Percentiles rank a stretch among this genome's conserved stretches.
phyloP scores from a whole-genome alignment of 2,329 filamentous ascomycete species.

The Aspergillus nomiae region DNA sequence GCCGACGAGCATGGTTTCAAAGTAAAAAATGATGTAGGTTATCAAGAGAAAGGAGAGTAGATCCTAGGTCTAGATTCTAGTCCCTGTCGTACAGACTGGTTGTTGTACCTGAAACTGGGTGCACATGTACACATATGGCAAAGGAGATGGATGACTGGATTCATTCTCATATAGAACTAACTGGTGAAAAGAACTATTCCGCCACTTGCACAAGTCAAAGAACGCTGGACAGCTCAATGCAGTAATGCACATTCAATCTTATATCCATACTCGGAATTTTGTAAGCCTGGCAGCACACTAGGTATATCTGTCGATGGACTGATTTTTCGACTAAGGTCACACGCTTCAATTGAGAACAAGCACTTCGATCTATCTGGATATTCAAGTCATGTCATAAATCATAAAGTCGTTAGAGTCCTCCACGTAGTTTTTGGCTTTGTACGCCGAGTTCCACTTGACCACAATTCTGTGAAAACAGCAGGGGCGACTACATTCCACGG shows the following conservation, averaged over 20 bases:
- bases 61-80: neutral
- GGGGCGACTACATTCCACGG: neutral
- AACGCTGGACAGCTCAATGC: constrained; percentile 12
- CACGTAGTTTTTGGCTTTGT: neutral
- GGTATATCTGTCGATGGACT: constrained; percentile 6
- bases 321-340: constrained; percentile 1
- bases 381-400: constrained; percentile 29
- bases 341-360: constrained; percentile 9
- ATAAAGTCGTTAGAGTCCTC: constrained; percentile 24
- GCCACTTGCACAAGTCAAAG: neutral
- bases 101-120: neutral
- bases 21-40: neutral
- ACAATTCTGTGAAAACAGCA: neutral
- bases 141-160: neutral
- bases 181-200: neutral
- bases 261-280: constrained; percentile 10
- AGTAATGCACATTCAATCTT: constrained; percentile 9
- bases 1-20: neutral
- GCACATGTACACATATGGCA: neutral
- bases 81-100: neutral
- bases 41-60: neutral
- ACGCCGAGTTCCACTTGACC: neutral
- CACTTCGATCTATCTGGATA: constrained; percentile 25
- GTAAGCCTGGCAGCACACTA: constrained; percentile 4
- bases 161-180: constrained; percentile 7